These are phyloP conservation scores for Novymonas esmeraldas DNA, from an alignment of 208 protist species.

Conservation along the genomic window DNA sequence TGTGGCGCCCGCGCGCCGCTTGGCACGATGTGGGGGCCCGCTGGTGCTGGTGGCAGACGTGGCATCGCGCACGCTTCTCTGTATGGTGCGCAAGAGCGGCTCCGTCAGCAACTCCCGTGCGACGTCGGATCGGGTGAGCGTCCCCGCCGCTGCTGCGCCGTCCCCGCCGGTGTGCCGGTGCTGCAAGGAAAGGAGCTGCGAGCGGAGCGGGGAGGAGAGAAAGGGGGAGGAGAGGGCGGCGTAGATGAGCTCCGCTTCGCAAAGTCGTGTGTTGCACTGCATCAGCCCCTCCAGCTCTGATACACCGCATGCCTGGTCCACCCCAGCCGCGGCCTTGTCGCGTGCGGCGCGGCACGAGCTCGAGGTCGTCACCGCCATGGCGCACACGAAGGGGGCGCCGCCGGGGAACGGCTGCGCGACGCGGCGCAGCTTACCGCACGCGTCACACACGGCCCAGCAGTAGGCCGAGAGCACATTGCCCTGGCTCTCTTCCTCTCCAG, in stretches of 20 bases:
- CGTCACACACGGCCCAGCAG: conserved; percentile 81
- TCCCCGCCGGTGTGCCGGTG: background rate
- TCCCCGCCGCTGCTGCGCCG: background rate
- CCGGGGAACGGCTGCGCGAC: conserved; percentile 86
- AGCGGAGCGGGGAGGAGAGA: conserved; percentile 29
- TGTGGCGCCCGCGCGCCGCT: too few species aligned
- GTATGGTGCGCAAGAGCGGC: conserved; percentile 34
- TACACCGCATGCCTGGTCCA: conserved; percentile 44
- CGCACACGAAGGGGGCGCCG: conserved; percentile 81
- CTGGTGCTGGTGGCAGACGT: background rate
- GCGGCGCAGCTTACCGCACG: conserved; percentile 80
- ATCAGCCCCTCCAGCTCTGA: conserved; percentile 60
- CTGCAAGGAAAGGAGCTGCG: conserved; percentile 14
- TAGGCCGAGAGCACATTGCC: conserved; percentile 60
- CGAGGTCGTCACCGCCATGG: conserved; percentile 39
- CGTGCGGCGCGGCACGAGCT: conserved; percentile 24
- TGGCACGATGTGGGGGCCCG: too few species aligned
- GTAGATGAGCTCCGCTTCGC: conserved; percentile 31
- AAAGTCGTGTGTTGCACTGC: conserved; percentile 25
- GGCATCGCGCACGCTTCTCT: conserved; percentile 18
- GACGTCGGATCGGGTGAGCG: conserved; percentile 16
- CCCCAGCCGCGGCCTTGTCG: background rate
- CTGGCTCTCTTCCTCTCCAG: conserved; percentile 28
- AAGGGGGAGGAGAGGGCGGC: conserved; percentile 39
- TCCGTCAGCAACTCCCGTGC: conserved; percentile 26